A percentile compares a stretch with the other conserved stretches of the same genome.
Conservation (phyloP, 129 eudicot genomes). For the Glebionis coronaria region DNA sequence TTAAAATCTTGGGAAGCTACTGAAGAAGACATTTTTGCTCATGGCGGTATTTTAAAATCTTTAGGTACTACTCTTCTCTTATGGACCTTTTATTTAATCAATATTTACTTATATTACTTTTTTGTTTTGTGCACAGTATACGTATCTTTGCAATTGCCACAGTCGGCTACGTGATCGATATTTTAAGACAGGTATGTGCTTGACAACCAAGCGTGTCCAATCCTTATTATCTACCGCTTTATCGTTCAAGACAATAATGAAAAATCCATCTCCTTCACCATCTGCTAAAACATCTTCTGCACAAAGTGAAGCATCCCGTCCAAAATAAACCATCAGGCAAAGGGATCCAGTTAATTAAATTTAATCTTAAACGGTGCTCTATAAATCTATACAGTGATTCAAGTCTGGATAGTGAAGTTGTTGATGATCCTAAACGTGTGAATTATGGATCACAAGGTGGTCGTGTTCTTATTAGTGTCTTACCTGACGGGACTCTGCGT, state of each 20-base stretch:
- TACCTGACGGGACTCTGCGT: slow-evolving; percentile 70
- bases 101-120: not conserved
- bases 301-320: slow-evolving; percentile 37
- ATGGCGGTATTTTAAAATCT: slow-evolving; percentile 71
- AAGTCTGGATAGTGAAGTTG: slow-evolving; percentile 54
- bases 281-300: slow-evolving; percentile 45
- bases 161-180: too few relatives aligned
- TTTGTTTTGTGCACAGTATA: slow-evolving; percentile 47
- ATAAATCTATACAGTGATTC: slow-evolving; percentile 63
- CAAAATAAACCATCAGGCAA: slow-evolving; percentile 69
- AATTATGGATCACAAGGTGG: slow-evolving; percentile 98
- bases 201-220: slow-evolving; percentile 68
- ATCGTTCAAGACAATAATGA: slow-evolving; percentile 49
- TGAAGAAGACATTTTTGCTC: too few relatives aligned
- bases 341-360: slow-evolving; percentile 55
- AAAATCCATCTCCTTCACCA: slow-evolving; percentile 39
- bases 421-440: slow-evolving; percentile 79
- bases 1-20: too few relatives aligned
- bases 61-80: slow-evolving; percentile 41
- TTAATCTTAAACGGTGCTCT: slow-evolving; percentile 69
- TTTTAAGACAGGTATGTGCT: slow-evolving; percentile 68
- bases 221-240: slow-evolving; percentile 64
- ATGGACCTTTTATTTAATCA: not conserved
- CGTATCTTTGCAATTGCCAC: slow-evolving; percentile 75
- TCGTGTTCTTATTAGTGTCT: slow-evolving; percentile 49